Evolutionary conservation across 345 rosid species (phyloP), one percentile per base, ranked within the genome.

Genomic region (rapeseed (Brassica napus)): DNA sequence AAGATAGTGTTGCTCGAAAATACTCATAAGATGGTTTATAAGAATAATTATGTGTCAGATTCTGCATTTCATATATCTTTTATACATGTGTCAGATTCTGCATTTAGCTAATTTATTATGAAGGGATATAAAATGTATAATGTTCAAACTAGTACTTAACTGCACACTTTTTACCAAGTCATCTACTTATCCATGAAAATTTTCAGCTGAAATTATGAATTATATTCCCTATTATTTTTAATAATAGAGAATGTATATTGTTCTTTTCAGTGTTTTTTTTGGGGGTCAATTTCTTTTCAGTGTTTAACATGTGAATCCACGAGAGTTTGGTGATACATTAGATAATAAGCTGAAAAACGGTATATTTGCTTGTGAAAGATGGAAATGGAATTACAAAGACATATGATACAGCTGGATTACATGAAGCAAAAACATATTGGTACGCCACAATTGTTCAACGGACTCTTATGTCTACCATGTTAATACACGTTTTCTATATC

Each of bases 371-470:
- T 78, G 77, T 54, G 30, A 72, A 63, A 70, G 71, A 70, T 77
- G 65, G 80, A 63, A 63, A 71, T 15, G 1, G 71, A 54, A 78
- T 14, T 57, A 21, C 61, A 31, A 72, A 71, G 37, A 28, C 37
- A 16, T 16, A 16, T 16, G 42, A n/a, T 72, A 78, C 77, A 79
- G 82, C 82, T 79, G 78, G 74, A 73, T 73, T 23, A 79, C 69
- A 66, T 5, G 78, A 67, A 67, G 73, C 78, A 79, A 23, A 79
- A 59, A 60, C 77, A 79, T 59, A 23, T 32, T 79, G 42, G 60
- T 67, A 73, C 82, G 78, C 23, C 57, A 79, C 9, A 65, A 24
- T 35, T 72, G 42, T 73, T 72, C 69, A 79, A 67, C n/a, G 54
- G 52, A 72, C 4, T 72, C 68, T 72, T 78, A 71, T 54, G 77